Evolutionary conservation across 2,329 filamentous ascomycete species (phyloP), one percentile per base, ranked within the genome.

Genomic region (Dactylonectria estremocensis): DNA sequence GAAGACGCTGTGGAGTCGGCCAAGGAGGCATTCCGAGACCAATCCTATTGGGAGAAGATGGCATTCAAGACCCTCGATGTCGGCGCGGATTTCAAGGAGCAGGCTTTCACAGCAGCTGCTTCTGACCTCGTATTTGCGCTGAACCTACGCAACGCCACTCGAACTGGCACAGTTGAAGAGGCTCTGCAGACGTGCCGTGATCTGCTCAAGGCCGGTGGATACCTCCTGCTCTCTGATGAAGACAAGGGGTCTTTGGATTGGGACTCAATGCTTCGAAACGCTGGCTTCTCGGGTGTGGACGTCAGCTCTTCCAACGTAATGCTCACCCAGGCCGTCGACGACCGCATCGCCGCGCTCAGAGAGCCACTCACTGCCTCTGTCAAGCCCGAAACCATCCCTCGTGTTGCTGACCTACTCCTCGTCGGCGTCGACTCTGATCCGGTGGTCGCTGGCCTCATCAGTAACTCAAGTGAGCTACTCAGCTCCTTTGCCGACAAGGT

Each of bases 1-100:
- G 48, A 33, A 24, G 48, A 31, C 2, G 16, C 48, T 24, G 48
- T 52, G 11, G 48, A 52, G 4, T 24, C 48, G 1, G 24, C 28
- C 48, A 28, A 28, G 48, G 48, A 52, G 14, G 48, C 48, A 6
- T 52, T 52, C 48, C 48, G 48, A 1, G 24, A 31, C 14, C 24
- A 33, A 24, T 16, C 48, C 28, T 31, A 31, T 14, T 52, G 48
- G 48, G 48, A 52, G 48, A 52, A 52, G 48, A 52, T 52, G 48
- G 24, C 28, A 24, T 52, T 52, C 16, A 52, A 52, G 48, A 16
- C 48, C 8, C 28, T 52, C 3, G 24, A 52, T 52, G 14, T 31
- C 16, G 48, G 48, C 13, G 13, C 24, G 13, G 24, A 31, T 18
- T 6, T 52, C 7, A 52, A 52, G 24, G 48, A 52, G 48, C 48